phyloP scores from a whole-genome alignment of 495 filamentous ascomycete genomes.

The Aspergillus cavernicola region DNA sequence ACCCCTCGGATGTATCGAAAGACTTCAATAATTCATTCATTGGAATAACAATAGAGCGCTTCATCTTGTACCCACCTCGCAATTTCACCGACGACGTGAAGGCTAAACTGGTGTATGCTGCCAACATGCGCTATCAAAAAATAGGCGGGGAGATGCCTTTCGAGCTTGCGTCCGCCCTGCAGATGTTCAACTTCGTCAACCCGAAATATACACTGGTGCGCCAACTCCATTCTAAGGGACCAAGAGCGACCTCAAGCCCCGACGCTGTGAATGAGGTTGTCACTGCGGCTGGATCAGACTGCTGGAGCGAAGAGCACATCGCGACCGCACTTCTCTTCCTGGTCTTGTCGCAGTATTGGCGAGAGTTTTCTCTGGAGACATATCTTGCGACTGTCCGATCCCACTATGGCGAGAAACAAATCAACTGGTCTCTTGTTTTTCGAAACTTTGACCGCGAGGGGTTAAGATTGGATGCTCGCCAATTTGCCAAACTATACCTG shows the following conservation, averaged over 20 bases:
- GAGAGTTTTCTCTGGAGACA: constrained; percentile 65
- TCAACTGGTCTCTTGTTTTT: constrained; percentile 81
- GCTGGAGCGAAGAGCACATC: constrained; percentile 77
- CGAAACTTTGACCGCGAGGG: constrained; percentile 77
- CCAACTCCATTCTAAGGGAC: constrained; percentile 73
- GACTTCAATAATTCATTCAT: constrained; percentile 65
- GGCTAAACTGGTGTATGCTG: constrained; percentile 60
- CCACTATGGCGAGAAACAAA: constrained; percentile 52
- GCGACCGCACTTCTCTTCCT: constrained; percentile 80
- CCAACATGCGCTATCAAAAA: constrained; percentile 63
- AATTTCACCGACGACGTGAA: constrained; percentile 76
- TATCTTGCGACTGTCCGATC: constrained; percentile 63
- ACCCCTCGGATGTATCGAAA: constrained; percentile 53
- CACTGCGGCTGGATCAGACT: constrained; percentile 59
- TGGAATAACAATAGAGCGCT: constrained; percentile 73
- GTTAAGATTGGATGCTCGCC: constrained; percentile 67
- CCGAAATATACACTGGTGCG: constrained; percentile 64
- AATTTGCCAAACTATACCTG: constrained; percentile 76
- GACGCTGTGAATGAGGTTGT: constrained; percentile 61
- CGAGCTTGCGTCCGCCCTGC: constrained; percentile 69
- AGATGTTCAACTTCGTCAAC: constrained; percentile 66
- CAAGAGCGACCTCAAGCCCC: constrained; percentile 50
- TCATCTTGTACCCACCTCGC: constrained; percentile 74
- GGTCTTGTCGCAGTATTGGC: constrained; percentile 62
- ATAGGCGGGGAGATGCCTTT: constrained; percentile 59